Evolutionary conservation across 495 filamentous ascomycete genomes (phyloP), one percentile per base, ranked within the genome.

Genomic region (Chaetomidium leptoderma): DNA sequence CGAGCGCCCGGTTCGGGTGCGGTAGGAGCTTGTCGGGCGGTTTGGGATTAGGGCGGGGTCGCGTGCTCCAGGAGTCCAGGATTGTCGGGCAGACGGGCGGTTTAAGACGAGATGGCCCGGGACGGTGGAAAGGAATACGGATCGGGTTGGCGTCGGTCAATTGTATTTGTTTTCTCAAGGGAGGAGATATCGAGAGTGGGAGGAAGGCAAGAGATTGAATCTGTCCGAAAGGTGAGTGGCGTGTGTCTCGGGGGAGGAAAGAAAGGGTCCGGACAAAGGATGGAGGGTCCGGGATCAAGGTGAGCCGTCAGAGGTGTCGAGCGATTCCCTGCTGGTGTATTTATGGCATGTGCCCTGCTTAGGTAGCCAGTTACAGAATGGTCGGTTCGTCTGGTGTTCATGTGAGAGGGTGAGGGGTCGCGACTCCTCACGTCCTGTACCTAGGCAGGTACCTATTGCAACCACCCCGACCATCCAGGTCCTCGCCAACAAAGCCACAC

Each of bases 21-120:
- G 14, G 44, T 6, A 27, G 26, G 9, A 19, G 29, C 17, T 39
- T 33, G 16, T 49, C 29, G 46, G 29, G 46, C 6, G 30, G 24
- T 55, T 35, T 24, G 29, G 21, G 32, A 4, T 17, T 53, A 48
- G n/a, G 55, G 62, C 59, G 62, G 65, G 65, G 65, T 65, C 62
- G 65, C 57, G 65, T 65, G 65, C 63, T 43, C 37, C 51, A 57
- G 26, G 29, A 29, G 14, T 46, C 43, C n/a, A n/a, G n/a, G 44
- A 46, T 19, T 21, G 49, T 45, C 43, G 43, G 59, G 30, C 47
- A 27, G 40, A 30, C 17, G 55, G 55, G 47, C 36, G 32, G n/a
- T 40, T 3, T 21, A n/a, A 36, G 39, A n/a, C 9, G 24, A 33
- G 56, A 30, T 58, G 53, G 47, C 56, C 47, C 48, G 37, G 14